Evolutionary conservation across 768 basidiomycete genomes (phyloP).

Genomic region (Panaeolus cyanescens): DNA sequence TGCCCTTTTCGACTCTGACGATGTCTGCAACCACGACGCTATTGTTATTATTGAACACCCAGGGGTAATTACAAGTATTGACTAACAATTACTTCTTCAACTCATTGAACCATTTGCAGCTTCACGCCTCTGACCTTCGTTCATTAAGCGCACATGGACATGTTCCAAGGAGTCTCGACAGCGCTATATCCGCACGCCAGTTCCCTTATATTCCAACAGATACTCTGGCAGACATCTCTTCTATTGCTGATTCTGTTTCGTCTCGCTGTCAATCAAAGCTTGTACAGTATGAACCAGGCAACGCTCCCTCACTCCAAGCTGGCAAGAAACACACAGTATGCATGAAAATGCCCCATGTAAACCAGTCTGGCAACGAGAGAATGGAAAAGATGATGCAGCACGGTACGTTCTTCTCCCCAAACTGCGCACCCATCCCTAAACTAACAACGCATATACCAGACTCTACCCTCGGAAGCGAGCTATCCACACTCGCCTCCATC

Average conservation of each 20-base stretch:
- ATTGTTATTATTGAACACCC: slow-evolving; percentile 72
- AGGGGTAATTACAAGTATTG: slow-evolving; percentile 51
- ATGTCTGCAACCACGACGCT: slow-evolving; percentile 65
- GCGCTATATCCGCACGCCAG: slow-evolving; percentile 58
- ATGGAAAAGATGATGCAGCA: slow-evolving; percentile 52
- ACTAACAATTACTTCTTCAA: neutral
- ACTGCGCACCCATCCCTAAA: neutral
- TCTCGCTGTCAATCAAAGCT: slow-evolving; percentile 54
- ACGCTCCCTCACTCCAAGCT: slow-evolving; percentile 33
- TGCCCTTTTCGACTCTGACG: slow-evolving; percentile 42
- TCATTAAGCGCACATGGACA: slow-evolving; percentile 49
- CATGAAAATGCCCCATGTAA: slow-evolving; percentile 55
- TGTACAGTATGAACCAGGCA: slow-evolving; percentile 42
- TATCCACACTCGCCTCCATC: slow-evolving; percentile 46
- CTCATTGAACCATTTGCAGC: slow-evolving; percentile 36
- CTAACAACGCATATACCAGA: slow-evolving; percentile 32
- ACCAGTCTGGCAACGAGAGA: slow-evolving; percentile 42
- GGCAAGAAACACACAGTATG: slow-evolving; percentile 57
- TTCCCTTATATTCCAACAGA: slow-evolving; percentile 56
- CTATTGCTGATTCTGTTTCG: slow-evolving; percentile 46
- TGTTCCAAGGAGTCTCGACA: slow-evolving; percentile 47
- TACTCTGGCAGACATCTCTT: slow-evolving; percentile 26
- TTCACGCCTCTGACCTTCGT: slow-evolving; percentile 78
- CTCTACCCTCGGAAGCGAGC: slow-evolving; percentile 45
- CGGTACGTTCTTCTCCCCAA: slow-evolving; percentile 41